These are phyloP conservation scores for Melaleuca alternifolia DNA, from an alignment of 345 rosid species.

Conservation along the genomic window DNA sequence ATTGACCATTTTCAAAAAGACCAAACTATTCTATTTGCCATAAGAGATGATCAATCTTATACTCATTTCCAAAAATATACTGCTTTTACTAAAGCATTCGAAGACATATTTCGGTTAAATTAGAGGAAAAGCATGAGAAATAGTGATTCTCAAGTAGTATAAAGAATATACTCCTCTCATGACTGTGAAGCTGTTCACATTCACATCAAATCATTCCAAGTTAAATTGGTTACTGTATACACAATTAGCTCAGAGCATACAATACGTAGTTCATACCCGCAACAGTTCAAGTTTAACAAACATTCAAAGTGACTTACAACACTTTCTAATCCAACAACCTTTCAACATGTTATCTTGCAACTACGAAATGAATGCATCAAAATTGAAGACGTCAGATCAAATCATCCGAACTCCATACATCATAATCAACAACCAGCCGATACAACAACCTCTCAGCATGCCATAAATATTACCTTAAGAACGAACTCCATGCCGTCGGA, in stretches of 20 bases:
- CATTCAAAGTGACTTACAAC: background rate
- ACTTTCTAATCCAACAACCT: background rate
- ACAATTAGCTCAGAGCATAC: background rate
- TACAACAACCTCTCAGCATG: background rate
- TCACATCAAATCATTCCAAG: background rate
- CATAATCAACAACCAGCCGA: background rate
- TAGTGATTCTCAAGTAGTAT: background rate
- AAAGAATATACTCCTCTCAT: background rate
- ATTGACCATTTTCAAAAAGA: background rate
- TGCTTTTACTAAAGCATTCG: background rate
- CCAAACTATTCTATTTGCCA: background rate
- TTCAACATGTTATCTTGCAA: background rate
- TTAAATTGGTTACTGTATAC: background rate
- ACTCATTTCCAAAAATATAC: background rate
- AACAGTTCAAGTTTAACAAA: background rate
- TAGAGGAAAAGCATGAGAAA: background rate
- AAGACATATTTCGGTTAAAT: background rate
- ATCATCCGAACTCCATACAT: background rate
- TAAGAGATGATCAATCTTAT: background rate
- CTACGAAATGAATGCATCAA: background rate
- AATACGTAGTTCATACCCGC: background rate
- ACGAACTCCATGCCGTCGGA: constrained; percentile 83
- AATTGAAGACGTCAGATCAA: background rate
- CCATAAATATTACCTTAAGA: constrained; percentile 45
- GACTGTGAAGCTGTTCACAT: background rate